A percentile compares a stretch with the other conserved stretches of the same genome.
Conservation (phyloP, 768 basidiomycete species). For the Calocera cornea region DNA sequence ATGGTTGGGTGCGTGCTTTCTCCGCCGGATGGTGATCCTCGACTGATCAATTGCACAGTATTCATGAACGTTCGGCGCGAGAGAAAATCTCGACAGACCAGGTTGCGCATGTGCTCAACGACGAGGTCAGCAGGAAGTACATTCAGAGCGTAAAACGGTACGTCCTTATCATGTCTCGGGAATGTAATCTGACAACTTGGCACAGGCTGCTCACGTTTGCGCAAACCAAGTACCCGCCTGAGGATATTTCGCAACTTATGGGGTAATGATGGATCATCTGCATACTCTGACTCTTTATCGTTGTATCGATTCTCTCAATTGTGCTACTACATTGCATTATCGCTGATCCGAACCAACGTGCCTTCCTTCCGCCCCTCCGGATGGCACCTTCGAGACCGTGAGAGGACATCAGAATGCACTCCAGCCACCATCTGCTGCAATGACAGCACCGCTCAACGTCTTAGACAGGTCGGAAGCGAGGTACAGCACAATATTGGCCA, state of each 20-base stretch:
- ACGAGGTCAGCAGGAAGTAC: constrained; percentile 97
- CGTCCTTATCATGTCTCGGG: constrained; percentile 14
- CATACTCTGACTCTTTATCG: no score
- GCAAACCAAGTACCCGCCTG: constrained; percentile 91
- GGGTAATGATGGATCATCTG: constrained; percentile 34
- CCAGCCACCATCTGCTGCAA: neutral
- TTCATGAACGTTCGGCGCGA: constrained; percentile 93
- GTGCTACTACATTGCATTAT: constrained; percentile 5
- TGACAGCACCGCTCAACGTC: neutral
- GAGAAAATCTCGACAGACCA: constrained; percentile 97
- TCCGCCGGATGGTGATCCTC: neutral
- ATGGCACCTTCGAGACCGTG: no score
- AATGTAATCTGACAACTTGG: neutral
- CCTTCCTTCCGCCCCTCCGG: no score
- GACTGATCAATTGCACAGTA: constrained; percentile 34
- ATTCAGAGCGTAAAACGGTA: constrained; percentile 94
- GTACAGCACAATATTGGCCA: neutral
- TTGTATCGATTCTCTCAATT: neutral
- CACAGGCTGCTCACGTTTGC: constrained; percentile 81
- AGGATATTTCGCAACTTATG: constrained; percentile 85
- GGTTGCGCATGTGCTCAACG: constrained; percentile 95
- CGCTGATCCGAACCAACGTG: no score
- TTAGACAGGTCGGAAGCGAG: neutral
- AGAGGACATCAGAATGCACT: neutral
- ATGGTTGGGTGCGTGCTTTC: constrained; percentile 75